phyloP scores from a whole-genome alignment of 257 asterid species.

The Penstemon newberryi region DNA sequence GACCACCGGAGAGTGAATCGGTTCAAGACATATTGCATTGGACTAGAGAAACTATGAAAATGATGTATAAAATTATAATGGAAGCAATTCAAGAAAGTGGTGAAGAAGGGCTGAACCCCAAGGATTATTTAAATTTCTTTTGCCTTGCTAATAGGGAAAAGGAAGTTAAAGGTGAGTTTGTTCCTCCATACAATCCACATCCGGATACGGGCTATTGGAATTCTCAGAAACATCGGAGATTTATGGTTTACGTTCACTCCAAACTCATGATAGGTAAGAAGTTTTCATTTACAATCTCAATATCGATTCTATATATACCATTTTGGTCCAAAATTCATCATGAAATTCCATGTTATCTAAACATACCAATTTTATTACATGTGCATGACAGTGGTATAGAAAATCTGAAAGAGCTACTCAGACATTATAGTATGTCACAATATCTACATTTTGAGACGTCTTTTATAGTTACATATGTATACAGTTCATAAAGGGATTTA shows the following conservation, averaged over 20 bases:
- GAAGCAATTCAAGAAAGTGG: constrained; percentile 65
- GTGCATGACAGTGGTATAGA: too few species aligned
- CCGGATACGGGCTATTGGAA: constrained; percentile 62
- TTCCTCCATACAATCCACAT: constrained; percentile 81
- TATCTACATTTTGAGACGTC: too few species aligned
- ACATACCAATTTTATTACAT: too few species aligned
- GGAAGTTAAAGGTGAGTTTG: constrained; percentile 69
- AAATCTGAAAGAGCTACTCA: too few species aligned
- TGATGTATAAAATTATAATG: constrained; percentile 74
- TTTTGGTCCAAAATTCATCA: too few species aligned
- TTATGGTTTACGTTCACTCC: constrained; percentile 94
- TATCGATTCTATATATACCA: neutral
- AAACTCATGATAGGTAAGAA: constrained; percentile 86
- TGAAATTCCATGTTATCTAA: too few species aligned
- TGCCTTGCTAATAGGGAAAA: constrained; percentile 85
- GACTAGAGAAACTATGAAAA: constrained; percentile 81
- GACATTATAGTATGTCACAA: too few species aligned
- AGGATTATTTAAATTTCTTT: constrained; percentile 81
- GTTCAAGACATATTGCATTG: constrained; percentile 79
- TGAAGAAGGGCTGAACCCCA: constrained; percentile 48
- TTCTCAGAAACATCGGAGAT: constrained; percentile 78
- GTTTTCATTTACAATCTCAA: neutral
- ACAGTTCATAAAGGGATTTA: neutral
- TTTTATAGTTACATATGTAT: neutral
- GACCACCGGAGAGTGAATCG: constrained; percentile 74